Base-by-base conservation (phyloP, 1,284 basidiomycete genomes). In the Ganoderma lucidum region DNA sequence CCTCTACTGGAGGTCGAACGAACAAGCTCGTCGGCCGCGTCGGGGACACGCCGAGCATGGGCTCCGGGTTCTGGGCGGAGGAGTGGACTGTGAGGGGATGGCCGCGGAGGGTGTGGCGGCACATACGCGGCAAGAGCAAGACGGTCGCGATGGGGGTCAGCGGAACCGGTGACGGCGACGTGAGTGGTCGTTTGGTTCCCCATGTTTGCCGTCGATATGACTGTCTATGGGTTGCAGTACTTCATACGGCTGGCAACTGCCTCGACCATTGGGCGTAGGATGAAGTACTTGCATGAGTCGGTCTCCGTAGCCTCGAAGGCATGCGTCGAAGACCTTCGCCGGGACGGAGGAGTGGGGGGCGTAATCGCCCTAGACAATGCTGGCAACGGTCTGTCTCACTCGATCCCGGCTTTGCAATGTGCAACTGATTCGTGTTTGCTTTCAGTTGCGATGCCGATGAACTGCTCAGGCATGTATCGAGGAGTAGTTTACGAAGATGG, bases 101-200 rank as follows among this genome's bases (percentile, higher is more conserved):
- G 73, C 62, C 83, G 42, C 79, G 79, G 69, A 79, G 78, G 32
- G 70, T 80, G 19, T 86, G 82, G 82, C 81, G 81, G 62, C 84
- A 81, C 55, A 65, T 88, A 17, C 75, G 67, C n/a, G 80, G 83
- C 2, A 82, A 81, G 70, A 70, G 76, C 12, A 74, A 71, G 6
- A 80, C 75, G 23, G 77, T 78, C n/a, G 91, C 89, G 0, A 81
- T 96, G n/a, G 93, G 92, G 0, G 81, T 95, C 32, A 93, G 92
- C 48, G 92, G 93, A 0, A 96, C 94, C 15, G 94, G 94, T 3
- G 90, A 95, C 75, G 94, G 94, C 67, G 94, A 96, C 80, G 93
- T 94, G 53, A 67, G 76, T 72, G 45, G 35, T 35, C 35, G 14
- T 10, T 8, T 35, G 0, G 6, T 30, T 5, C 14, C 45, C 64